These are phyloP conservation scores for Phlyctochytrium bullatum DNA, from an alignment of 192 early-diverging fungal species.

Conservation along the genomic window DNA sequence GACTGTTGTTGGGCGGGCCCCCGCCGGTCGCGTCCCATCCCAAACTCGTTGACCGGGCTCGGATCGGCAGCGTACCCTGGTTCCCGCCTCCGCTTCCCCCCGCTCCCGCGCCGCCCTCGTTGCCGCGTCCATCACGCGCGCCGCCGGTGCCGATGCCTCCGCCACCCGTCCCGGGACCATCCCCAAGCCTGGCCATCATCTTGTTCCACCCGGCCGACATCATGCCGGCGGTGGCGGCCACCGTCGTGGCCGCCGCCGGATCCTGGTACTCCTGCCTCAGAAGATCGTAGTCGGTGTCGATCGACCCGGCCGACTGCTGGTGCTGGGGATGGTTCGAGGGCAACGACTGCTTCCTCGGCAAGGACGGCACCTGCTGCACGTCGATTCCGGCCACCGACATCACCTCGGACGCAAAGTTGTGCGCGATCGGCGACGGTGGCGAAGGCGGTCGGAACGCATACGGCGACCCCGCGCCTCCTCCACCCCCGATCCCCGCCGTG, in stretches of 20 bases:
- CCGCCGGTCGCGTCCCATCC: not conserved
- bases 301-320: not conserved
- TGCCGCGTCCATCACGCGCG: not conserved
- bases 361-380: not conserved
- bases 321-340: not conserved
- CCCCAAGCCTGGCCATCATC: no score
- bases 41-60: not conserved
- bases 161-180: not conserved
- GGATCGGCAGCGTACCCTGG: not conserved
- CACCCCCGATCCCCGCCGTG: not conserved
- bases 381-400: not conserved
- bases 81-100: not conserved
- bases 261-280: not conserved
- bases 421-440: not conserved
- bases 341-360: not conserved
- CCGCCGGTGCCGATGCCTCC: not conserved
- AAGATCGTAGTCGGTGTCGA: not conserved
- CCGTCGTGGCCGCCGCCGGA: not conserved
- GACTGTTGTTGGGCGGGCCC: not conserved
- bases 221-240: not conserved
- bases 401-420: not conserved
- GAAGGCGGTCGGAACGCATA: not conserved
- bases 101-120: not conserved
- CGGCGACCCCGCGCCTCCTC: not conserved
- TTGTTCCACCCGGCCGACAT: no score